Conservation (phyloP, 441 rosid species). For the Gossypium trilobum region DNA sequence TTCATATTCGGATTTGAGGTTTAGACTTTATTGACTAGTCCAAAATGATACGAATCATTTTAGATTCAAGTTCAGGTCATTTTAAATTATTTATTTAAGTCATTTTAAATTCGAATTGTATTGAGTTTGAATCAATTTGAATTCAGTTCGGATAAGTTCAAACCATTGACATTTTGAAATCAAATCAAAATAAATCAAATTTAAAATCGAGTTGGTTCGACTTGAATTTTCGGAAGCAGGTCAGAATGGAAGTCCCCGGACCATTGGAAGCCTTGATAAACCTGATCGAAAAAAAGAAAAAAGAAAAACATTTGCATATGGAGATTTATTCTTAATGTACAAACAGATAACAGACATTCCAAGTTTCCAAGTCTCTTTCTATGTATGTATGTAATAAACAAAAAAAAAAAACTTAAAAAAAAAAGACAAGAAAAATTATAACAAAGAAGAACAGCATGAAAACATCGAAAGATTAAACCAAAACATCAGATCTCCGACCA, state of each 20-base stretch:
- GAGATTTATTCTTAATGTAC: slow-evolving; percentile 11
- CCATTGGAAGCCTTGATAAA: slow-evolving; percentile 2
- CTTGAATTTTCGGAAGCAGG: too few species aligned
- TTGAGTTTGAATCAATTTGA: too few species aligned
- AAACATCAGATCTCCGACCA: slow-evolving; percentile 35
- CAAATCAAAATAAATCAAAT: too few species aligned
- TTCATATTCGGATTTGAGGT: too few species aligned
- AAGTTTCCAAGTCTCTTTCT: neutral
- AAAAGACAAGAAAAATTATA: neutral
- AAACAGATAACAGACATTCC: slow-evolving; percentile 9
- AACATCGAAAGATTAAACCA: slow-evolving; percentile 23
- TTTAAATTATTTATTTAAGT: too few species aligned
- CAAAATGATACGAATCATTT: too few species aligned
- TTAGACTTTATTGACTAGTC: too few species aligned
- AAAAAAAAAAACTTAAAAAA: neutral
- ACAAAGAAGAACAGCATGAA: neutral
- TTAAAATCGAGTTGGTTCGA: too few species aligned
- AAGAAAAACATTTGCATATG: neutral
- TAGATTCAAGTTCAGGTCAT: too few species aligned
- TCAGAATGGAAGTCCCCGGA: neutral
- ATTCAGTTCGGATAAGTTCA: too few species aligned
- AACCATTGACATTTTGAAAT: too few species aligned
- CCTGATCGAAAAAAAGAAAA: neutral
- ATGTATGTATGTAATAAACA: neutral
- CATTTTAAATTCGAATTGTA: too few species aligned